Evolutionary conservation across 305 asterid species (phyloP).

Genomic region (Nicotiana rustica): DNA sequence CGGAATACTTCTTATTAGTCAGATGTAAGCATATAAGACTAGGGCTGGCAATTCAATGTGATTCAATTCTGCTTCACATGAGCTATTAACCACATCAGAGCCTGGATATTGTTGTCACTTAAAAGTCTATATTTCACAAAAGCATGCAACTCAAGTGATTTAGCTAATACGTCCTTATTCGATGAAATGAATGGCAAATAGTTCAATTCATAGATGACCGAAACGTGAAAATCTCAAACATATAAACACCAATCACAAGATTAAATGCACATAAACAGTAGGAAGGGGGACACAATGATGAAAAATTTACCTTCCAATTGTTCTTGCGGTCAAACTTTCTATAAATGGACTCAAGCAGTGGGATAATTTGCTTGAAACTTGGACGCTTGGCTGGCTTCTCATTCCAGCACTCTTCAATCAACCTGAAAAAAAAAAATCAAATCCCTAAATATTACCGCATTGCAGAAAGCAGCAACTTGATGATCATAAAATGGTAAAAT

Average conservation of each 20-base stretch:
- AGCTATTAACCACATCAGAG: not conserved
- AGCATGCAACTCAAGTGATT: not conserved
- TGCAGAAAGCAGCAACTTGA: not conserved
- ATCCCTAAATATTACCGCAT: not conserved
- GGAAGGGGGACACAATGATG: not conserved
- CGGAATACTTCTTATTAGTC: not conserved
- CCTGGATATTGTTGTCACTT: not conserved
- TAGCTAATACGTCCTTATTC: not conserved
- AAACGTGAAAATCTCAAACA: not conserved
- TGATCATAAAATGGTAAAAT: not conserved
- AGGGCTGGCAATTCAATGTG: not conserved
- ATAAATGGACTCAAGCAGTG: slow-evolving; percentile 69
- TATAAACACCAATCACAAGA: not conserved
- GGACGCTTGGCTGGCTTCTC: slow-evolving; percentile 76
- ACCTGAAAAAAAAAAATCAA: slow-evolving; percentile 48
- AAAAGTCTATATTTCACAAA: not conserved
- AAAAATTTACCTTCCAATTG: slow-evolving; percentile 74
- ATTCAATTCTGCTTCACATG: not conserved
- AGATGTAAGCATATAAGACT: not conserved
- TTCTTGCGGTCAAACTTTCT: slow-evolving; percentile 64
- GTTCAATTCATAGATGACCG: not conserved
- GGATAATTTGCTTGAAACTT: slow-evolving; percentile 86
- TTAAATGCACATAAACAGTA: not conserved
- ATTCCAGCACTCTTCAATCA: slow-evolving; percentile 90
- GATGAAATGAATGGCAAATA: slow-evolving; percentile 5